Conservation (phyloP, 129 eudicot species). For the Calendula officinalis region DNA sequence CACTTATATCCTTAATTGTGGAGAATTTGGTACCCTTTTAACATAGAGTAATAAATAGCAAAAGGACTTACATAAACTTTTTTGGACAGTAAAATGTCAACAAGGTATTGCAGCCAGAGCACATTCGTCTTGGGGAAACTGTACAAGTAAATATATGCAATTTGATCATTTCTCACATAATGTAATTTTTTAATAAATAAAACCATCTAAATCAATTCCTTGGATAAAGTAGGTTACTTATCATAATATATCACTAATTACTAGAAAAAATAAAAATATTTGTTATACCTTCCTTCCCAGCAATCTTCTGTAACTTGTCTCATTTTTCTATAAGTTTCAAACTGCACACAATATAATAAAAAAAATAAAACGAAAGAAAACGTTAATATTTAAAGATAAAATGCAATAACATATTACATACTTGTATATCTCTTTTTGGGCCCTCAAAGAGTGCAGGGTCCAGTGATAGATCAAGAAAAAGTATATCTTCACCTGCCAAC, state of each 20-base stretch:
- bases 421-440: constrained; percentile 91
- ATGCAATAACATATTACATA: constrained; percentile 23
- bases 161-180: background rate
- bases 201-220: background rate
- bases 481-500: constrained; percentile 77
- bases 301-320: constrained; percentile 67
- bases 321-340: constrained; percentile 86
- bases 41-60: background rate
- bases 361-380: background rate
- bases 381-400: too few species aligned
- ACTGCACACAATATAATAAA: constrained; percentile 44
- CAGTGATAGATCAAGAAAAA: constrained; percentile 74
- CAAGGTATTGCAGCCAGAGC: constrained; percentile 90
- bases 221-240: too few species aligned
- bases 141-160: constrained; percentile 27
- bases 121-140: constrained; percentile 96
- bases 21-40: too few species aligned
- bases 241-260: too few species aligned
- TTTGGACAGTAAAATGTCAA: constrained; percentile 76
- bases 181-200: background rate
- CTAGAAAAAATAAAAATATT: too few species aligned
- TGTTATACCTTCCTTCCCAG: constrained; percentile 81
- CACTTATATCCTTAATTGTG: background rate
- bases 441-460: constrained; percentile 92
- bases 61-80: constrained; percentile 73